Conservation (phyloP, 352 stramenopile species). For the Phytophthora fragariae region DNA sequence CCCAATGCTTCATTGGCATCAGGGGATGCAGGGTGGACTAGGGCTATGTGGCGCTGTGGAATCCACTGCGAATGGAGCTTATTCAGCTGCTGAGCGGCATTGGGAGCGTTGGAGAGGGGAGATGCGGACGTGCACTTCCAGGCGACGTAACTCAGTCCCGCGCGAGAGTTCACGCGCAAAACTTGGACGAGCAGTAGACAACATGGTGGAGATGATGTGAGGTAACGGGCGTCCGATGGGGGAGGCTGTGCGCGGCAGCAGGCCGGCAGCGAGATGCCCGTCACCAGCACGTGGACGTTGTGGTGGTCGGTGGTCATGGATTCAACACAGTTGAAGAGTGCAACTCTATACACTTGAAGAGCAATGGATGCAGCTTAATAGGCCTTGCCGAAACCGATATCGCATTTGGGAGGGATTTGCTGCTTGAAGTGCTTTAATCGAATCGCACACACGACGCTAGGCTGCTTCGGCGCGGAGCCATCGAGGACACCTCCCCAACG, state of each 20-base stretch:
- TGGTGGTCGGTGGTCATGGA: constrained; percentile 17
- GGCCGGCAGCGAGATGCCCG: constrained; percentile 28
- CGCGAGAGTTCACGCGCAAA: constrained; percentile 23
- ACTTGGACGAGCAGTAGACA: constrained; percentile 22
- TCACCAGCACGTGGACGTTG: constrained; percentile 26
- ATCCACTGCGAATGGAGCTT: constrained; percentile 38
- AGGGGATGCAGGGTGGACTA: constrained; percentile 14
- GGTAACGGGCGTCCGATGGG: background rate
- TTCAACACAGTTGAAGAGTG: background rate
- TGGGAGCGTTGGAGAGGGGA: background rate
- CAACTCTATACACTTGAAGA: constrained; percentile 4
- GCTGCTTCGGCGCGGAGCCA: background rate
- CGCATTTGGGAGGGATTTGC: too few species aligned
- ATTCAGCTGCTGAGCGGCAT: background rate
- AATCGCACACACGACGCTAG: background rate
- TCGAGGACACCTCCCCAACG: background rate
- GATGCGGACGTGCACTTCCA: constrained; percentile 33
- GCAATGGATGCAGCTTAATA: background rate
- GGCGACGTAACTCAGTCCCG: constrained; percentile 29
- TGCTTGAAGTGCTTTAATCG: too few species aligned
- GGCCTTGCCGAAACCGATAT: too few species aligned
- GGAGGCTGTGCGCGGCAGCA: constrained; percentile 22
- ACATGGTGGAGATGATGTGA: constrained; percentile 5
- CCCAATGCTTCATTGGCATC: constrained; percentile 24
- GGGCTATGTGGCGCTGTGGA: constrained; percentile 16